Evolutionary conservation across 306 rosid species (phyloP).

Genomic region (Oxytropis ochrocephala): DNA sequence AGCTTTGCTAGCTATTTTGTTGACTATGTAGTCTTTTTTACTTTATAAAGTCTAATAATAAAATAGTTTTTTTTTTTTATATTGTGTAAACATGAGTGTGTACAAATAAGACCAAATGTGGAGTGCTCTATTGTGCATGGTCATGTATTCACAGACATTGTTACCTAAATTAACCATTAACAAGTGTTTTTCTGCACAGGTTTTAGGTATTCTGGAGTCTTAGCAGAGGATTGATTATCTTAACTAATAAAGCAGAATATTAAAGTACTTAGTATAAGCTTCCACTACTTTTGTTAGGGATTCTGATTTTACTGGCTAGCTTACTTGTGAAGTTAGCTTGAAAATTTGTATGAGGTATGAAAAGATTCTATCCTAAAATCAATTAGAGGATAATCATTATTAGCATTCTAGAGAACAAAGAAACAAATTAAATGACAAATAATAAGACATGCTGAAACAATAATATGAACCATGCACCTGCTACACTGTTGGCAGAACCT

Average conservation of each 20-base stretch:
- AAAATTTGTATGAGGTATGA: too few species aligned
- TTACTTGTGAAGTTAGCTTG: slow-evolving; percentile 3
- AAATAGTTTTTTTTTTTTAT: too few species aligned
- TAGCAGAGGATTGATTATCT: background rate
- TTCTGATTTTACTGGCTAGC: background rate
- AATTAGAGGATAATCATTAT: too few species aligned
- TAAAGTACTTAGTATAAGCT: background rate
- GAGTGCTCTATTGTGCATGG: too few species aligned
- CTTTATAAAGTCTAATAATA: too few species aligned
- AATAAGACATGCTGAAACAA: background rate
- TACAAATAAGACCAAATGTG: too few species aligned
- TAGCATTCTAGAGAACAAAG: background rate
- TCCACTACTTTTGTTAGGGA: too few species aligned
- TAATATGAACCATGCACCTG: slow-evolving; percentile 43
- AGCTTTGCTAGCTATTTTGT: too few species aligned
- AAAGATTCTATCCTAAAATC: too few species aligned
- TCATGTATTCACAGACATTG: background rate
- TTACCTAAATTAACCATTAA: slow-evolving; percentile 7
- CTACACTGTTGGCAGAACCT: slow-evolving; percentile 99
- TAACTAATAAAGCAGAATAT: background rate
- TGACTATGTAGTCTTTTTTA: too few species aligned
- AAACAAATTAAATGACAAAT: slow-evolving; percentile 4
- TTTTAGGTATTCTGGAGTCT: background rate
- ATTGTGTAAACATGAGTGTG: background rate
- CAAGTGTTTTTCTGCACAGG: too few species aligned